These are phyloP conservation scores for Crotalaria pallida DNA, from an alignment of 306 rosid genomes.

Conservation along the genomic window DNA sequence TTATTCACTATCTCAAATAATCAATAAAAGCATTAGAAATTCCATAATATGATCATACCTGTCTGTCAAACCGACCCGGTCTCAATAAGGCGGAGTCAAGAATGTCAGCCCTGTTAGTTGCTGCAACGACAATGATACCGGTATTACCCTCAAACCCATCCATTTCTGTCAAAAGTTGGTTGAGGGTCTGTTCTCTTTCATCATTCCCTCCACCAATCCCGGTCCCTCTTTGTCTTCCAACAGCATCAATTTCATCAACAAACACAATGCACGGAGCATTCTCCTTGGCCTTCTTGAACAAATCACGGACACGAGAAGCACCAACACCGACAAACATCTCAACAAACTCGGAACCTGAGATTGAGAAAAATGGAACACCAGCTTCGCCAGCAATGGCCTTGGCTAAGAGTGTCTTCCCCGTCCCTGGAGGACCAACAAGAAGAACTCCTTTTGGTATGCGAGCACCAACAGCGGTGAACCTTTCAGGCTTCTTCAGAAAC, in stretches of 20 bases:
- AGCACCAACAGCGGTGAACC: constrained; percentile 98
- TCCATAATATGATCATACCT: constrained; percentile 38
- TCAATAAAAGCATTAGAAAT: background rate
- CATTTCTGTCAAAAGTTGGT: constrained; percentile 99
- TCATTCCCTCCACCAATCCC: constrained; percentile 99
- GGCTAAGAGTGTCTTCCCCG: constrained; percentile 92
- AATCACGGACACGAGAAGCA: constrained; percentile 98
- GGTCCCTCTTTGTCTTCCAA: constrained; percentile 98
- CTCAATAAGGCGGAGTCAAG: constrained; percentile 95
- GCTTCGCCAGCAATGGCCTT: constrained; percentile 99
- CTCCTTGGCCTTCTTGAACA: constrained; percentile 99
- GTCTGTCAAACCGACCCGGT: constrained; percentile 97
- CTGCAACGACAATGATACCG: constrained; percentile 94
- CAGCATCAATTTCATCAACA: constrained; percentile 99
- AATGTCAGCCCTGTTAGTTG: constrained; percentile 99
- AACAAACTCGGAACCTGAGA: constrained; percentile 98
- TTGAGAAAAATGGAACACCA: constrained; percentile 99
- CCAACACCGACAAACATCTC: constrained; percentile 99
- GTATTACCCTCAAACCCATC: constrained; percentile 99
- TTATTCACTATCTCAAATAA: too few relatives aligned
- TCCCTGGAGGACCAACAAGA: constrained; percentile 98
- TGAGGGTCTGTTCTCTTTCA: constrained; percentile 98
- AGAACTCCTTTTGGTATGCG: constrained; percentile 99
- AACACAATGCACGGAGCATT: constrained; percentile 99
- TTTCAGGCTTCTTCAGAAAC: constrained; percentile 95